Conservation (phyloP, 768 basidiomycete species). For the Trametes gibbosa region DNA sequence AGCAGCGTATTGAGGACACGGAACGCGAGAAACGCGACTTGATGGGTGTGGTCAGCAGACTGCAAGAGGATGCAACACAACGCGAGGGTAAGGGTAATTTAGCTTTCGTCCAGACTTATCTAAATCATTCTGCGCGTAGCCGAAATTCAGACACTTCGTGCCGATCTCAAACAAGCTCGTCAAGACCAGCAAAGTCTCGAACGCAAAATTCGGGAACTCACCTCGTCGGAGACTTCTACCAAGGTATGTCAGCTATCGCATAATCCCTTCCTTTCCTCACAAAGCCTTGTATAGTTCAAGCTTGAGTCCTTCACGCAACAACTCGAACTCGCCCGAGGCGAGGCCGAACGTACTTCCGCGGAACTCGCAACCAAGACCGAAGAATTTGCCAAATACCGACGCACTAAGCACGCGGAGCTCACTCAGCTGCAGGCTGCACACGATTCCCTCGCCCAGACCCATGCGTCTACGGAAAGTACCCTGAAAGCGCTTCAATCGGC, state of each 20-base stretch:
- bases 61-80: constrained; percentile 72
- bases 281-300: constrained; percentile 62
- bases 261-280: neutral
- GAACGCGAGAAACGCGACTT: constrained; percentile 92
- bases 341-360: constrained; percentile 65
- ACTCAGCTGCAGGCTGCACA: constrained; percentile 72
- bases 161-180: constrained; percentile 69
- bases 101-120: neutral
- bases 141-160: constrained; percentile 66
- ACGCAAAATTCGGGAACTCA: constrained; percentile 65
- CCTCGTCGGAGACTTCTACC: constrained; percentile 72
- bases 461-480: constrained; percentile 62
- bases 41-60: constrained; percentile 74
- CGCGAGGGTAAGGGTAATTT: constrained; percentile 59
- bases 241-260: constrained; percentile 44
- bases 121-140: constrained; percentile 39
- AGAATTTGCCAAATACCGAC: constrained; percentile 80
- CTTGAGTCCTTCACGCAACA: constrained; percentile 82
- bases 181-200: constrained; percentile 71
- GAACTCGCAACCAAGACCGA: constrained; percentile 75
- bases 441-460: constrained; percentile 68
- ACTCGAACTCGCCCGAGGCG: constrained; percentile 70
- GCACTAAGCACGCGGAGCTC: constrained; percentile 76
- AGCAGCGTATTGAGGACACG: constrained; percentile 63
- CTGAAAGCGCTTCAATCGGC: constrained; percentile 73